Conservation (phyloP, 495 filamentous ascomycete genomes). For the Ramalina intermedia region DNA sequence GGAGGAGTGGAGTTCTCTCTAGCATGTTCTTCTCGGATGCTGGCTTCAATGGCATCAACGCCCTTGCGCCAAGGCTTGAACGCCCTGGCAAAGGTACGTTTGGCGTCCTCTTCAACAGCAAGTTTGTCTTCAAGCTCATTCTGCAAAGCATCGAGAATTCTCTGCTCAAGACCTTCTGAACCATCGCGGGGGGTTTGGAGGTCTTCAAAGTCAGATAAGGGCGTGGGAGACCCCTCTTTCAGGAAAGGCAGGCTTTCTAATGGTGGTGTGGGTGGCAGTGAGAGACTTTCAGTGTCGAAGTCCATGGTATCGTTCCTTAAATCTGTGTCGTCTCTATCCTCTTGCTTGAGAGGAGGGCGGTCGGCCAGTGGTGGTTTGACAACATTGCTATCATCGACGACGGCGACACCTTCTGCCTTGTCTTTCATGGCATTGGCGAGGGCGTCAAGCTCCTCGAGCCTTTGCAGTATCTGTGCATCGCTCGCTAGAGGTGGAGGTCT, state of each 20-base stretch:
- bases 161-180: conserved; percentile 24
- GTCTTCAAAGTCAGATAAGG: conserved; percentile 34
- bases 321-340: conserved; percentile 11
- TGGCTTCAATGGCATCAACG: conserved; percentile 45
- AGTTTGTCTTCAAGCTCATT: conserved; percentile 29
- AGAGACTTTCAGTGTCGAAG: neutral
- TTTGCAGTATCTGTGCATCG: conserved; percentile 29
- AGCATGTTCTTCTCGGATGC: conserved; percentile 40
- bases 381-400: conserved; percentile 2
- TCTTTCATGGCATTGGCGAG: conserved; percentile 24
- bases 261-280: conserved; percentile 14
- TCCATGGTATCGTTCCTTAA: conserved; percentile 1
- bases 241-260: conserved; percentile 36
- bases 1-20: conserved; percentile 35
- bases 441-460: conserved; percentile 32
- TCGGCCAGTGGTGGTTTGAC: conserved; percentile 4
- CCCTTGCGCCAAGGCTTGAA: conserved; percentile 36
- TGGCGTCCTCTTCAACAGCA: conserved; percentile 26
- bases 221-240: conserved; percentile 31
- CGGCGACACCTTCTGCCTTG: conserved; percentile 12
- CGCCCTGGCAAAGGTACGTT: conserved; percentile 26
- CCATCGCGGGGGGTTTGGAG: conserved; percentile 28
- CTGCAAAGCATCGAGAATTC: conserved; percentile 23
- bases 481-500: conserved; percentile 30
- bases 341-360: conserved; percentile 8